A percentile compares a stretch with the other conserved stretches of the same genome.
Evolutionary conservation across 1,284 basidiomycete species (phyloP).

Genomic region (Rhodotorula sp.): DNA sequence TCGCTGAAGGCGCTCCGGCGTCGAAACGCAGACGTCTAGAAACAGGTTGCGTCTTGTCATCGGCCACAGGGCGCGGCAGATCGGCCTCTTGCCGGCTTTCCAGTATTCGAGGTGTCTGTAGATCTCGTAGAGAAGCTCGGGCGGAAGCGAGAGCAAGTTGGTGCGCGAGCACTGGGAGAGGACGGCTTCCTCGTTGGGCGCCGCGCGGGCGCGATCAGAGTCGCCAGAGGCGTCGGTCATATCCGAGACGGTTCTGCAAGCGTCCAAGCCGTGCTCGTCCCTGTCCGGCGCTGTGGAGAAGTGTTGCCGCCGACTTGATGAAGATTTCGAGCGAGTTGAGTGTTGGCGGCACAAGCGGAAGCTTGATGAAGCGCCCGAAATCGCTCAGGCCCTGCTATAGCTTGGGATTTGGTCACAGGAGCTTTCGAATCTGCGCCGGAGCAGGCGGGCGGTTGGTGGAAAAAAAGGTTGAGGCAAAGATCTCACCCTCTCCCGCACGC

Average conservation of each 20-base stretch:
- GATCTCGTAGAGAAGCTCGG: constrained; percentile 2
- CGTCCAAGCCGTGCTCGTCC: background rate
- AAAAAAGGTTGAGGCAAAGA: no score
- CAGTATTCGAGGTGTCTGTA: background rate
- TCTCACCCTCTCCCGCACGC: no score
- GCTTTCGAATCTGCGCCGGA: no score
- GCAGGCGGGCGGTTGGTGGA: no score
- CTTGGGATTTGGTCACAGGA: no score
- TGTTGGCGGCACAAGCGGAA: no score
- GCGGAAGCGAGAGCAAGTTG: background rate
- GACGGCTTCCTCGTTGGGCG: no score
- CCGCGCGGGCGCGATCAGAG: no score
- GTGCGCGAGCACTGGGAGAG: background rate
- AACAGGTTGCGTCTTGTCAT: background rate
- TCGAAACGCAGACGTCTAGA: background rate
- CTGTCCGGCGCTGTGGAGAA: background rate
- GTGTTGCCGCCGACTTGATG: background rate
- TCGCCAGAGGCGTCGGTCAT: no score
- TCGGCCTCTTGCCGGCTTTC: background rate
- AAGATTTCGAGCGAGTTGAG: no score
- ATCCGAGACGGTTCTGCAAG: background rate
- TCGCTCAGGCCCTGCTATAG: no score
- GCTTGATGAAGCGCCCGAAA: no score
- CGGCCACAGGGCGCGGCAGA: constrained; percentile 1
- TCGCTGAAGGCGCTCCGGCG: background rate